Evolutionary conservation across 495 filamentous ascomycete species (phyloP).

Genomic region (Cudoniella acicularis): DNA sequence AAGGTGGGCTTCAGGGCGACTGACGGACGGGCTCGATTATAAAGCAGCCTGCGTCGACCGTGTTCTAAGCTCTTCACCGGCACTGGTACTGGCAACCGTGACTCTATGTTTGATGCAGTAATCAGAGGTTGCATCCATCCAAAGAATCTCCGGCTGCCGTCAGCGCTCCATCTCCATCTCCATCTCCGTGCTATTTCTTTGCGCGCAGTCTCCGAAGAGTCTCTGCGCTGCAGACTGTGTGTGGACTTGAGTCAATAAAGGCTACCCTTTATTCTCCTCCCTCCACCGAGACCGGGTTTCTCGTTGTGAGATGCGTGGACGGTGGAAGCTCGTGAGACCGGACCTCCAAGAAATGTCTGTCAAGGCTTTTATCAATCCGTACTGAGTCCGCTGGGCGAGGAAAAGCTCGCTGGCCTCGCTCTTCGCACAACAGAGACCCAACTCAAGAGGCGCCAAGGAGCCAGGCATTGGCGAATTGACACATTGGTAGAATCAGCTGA

Average conservation of each 20-base stretch:
- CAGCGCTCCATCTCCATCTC: too few species aligned
- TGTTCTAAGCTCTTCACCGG: neutral
- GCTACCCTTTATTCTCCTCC: neutral
- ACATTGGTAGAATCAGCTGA: too few species aligned
- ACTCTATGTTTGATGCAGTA: neutral
- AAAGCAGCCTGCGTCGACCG: conserved; percentile 15
- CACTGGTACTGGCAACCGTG: too few species aligned
- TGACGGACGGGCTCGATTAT: conserved; percentile 13
- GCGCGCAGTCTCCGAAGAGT: too few species aligned
- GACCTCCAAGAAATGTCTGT: neutral
- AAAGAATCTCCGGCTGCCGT: too few species aligned
- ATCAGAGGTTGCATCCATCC: too few species aligned
- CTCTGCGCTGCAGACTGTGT: too few species aligned
- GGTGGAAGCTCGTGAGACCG: neutral
- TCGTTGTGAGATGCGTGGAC: neutral
- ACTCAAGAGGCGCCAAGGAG: neutral
- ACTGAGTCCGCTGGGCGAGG: neutral
- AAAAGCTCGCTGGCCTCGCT: neutral
- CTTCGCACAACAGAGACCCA: neutral
- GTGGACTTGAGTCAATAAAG: too few species aligned
- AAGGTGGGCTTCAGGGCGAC: conserved; percentile 1
- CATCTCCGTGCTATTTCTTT: too few species aligned
- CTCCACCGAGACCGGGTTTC: neutral
- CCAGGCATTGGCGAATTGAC: too few species aligned
- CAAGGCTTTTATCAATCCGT: conserved; percentile 8